Evolutionary conservation across 345 rosid genomes (phyloP).

Genomic region (Murraya koenigii): DNA sequence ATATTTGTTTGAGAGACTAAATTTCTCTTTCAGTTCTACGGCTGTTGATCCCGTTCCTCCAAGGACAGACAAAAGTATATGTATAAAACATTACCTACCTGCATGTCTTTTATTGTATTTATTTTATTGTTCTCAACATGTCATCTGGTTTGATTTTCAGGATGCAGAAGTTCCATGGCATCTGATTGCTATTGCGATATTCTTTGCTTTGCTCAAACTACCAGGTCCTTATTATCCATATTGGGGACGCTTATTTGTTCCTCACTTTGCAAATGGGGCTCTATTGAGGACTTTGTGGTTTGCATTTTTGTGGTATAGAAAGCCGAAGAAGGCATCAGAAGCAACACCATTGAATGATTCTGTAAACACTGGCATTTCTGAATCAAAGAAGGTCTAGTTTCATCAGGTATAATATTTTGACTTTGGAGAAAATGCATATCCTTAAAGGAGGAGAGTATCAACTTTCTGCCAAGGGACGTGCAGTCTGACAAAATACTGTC

Average conservation of each 20-base stretch:
- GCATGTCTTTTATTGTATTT: not conserved
- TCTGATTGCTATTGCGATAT: slow-evolving; percentile 53
- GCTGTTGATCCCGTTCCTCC: not conserved
- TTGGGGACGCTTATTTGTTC: slow-evolving; percentile 80
- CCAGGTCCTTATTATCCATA: slow-evolving; percentile 87
- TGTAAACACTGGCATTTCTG: slow-evolving; percentile 17
- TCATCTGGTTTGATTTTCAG: slow-evolving; percentile 40
- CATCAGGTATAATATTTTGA: slow-evolving; percentile 15
- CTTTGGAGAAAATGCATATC: not conserved
- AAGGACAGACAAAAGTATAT: not conserved
- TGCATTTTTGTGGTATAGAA: slow-evolving; percentile 53
- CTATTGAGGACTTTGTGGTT: slow-evolving; percentile 63
- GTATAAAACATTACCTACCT: too few relatives aligned
- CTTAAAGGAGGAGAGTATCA: not conserved
- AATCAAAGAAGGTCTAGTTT: slow-evolving; percentile 14
- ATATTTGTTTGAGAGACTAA: not conserved
- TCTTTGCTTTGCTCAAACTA: slow-evolving; percentile 64
- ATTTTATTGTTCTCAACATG: not conserved
- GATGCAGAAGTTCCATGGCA: slow-evolving; percentile 93
- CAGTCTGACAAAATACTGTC: not conserved
- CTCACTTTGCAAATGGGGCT: slow-evolving; percentile 85
- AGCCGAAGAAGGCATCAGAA: slow-evolving; percentile 32
- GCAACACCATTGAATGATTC: not conserved
- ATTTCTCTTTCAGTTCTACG: not conserved
- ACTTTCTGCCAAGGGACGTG: not conserved